These are phyloP conservation scores for Apiospora rasikravindrae DNA, from an alignment of 2,329 filamentous ascomycete species.

Conservation along the genomic window DNA sequence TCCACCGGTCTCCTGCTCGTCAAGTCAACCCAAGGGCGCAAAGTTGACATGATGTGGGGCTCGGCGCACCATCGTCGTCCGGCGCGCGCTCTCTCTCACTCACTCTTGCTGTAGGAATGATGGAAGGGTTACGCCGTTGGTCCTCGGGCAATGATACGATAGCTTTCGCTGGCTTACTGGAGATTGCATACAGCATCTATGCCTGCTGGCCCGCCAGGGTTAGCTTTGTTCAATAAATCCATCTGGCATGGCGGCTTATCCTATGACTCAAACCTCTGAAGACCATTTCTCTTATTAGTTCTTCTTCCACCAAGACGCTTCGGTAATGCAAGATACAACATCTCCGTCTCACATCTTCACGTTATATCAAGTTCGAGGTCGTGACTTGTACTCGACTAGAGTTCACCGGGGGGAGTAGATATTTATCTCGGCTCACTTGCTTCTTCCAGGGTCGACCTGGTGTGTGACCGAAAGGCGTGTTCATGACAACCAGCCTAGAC, in stretches of 20 bases:
- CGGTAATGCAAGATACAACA: not conserved
- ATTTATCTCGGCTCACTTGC: not conserved
- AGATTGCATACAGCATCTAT: not conserved
- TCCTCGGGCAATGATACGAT: not conserved
- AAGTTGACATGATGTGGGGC: slow-evolving; percentile 17
- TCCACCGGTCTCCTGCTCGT: slow-evolving; percentile 3
- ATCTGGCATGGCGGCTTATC: not conserved
- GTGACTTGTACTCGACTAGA: not conserved
- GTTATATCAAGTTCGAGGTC: not conserved
- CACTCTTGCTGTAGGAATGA: not conserved
- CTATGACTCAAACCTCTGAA: slow-evolving; percentile 5
- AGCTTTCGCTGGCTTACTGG: not conserved
- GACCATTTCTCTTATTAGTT: not conserved
- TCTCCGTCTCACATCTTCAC: not conserved
- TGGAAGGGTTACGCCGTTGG: slow-evolving; percentile 3
- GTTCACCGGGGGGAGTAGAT: not conserved
- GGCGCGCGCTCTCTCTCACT: not conserved
- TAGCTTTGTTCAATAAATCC: not conserved
- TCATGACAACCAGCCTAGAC: slow-evolving; percentile 1
- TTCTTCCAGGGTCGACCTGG: not conserved
- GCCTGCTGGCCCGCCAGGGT: not conserved
- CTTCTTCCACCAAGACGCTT: not conserved
- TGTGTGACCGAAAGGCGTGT: not conserved
- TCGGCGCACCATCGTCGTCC: not conserved
- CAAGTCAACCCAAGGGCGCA: slow-evolving; percentile 1